phyloP scores from a whole-genome alignment of 2,329 filamentous ascomycete genomes.

The Aspergillus quadricinctus region DNA sequence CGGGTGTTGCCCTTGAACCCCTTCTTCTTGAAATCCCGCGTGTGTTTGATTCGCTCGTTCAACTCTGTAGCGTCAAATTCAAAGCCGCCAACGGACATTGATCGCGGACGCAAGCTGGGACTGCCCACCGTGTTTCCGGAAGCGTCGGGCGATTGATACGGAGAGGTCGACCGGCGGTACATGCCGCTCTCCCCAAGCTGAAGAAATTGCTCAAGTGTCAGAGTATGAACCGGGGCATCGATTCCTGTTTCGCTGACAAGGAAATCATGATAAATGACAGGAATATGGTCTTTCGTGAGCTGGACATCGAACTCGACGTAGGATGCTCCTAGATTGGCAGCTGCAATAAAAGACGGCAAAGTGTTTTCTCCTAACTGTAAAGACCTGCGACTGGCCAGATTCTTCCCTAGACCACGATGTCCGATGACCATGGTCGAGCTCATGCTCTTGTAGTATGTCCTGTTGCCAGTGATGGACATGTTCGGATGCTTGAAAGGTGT shows the following conservation, averaged over 20 bases:
- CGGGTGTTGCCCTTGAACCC: conserved; percentile 95
- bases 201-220: conserved; percentile 88
- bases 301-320: conserved; percentile 82
- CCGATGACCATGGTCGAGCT: conserved; percentile 79
- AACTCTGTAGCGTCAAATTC: conserved; percentile 40
- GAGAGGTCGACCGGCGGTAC: conserved; percentile 46
- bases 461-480: conserved; percentile 83
- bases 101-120: conserved; percentile 40
- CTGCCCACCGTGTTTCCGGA: conserved; percentile 11
- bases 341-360: conserved; percentile 89
- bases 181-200: conserved; percentile 66
- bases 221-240: conserved; percentile 89
- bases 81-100: conserved; percentile 57
- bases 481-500: conserved; percentile 92
- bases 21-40: conserved; percentile 87
- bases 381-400: conserved; percentile 74
- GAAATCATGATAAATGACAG: conserved; percentile 98
- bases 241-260: conserved; percentile 96
- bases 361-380: conserved; percentile 96
- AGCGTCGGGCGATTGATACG: conserved; percentile 22
- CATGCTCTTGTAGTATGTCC: conserved; percentile 95
- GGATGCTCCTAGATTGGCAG: conserved; percentile 80
- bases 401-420: conserved; percentile 80
- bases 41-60: conserved; percentile 95
- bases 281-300: conserved; percentile 96